phyloP scores from a whole-genome alignment of 2,329 filamentous ascomycete genomes.

The Xylariomycetidae sp. region DNA sequence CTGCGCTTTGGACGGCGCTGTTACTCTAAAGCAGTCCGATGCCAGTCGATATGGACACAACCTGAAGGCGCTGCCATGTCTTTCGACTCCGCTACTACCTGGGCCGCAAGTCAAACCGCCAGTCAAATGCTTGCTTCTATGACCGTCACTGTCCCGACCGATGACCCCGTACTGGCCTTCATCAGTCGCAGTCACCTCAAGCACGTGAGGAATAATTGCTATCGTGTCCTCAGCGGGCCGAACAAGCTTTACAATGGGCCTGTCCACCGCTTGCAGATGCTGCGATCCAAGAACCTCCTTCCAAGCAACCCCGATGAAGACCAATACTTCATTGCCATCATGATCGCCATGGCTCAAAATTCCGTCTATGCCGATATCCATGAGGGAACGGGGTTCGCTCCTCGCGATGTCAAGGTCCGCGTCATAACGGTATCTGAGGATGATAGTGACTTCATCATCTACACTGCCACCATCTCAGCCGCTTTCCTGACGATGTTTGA shows the following conservation, averaged over 20 bases:
- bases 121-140: constrained; percentile 17
- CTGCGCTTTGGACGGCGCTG: constrained; percentile 42
- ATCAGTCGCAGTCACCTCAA: constrained; percentile 41
- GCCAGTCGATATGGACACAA: constrained; percentile 45
- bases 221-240: constrained; percentile 38
- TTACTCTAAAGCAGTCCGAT: constrained; percentile 39
- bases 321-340: constrained; percentile 43
- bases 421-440: constrained; percentile 43
- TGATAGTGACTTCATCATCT: constrained; percentile 46
- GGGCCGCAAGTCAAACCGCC: constrained; percentile 27
- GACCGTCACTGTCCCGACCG: constrained; percentile 16
- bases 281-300: constrained; percentile 40
- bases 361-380: constrained; percentile 37
- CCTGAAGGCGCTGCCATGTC: constrained; percentile 22
- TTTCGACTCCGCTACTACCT: constrained; percentile 31
- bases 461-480: constrained; percentile 42
- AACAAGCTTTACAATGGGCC: constrained; percentile 36
- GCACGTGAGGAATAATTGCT: constrained; percentile 40
- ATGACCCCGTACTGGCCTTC: constrained; percentile 37
- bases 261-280: constrained; percentile 40
- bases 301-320: constrained; percentile 46
- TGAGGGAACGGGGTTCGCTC: constrained; percentile 17
- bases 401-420: constrained; percentile 40
- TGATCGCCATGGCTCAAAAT: constrained; percentile 52
- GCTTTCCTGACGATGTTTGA: constrained; percentile 46